phyloP scores from a whole-genome alignment of 495 filamentous ascomycete species.

The Penicillium manginii region DNA sequence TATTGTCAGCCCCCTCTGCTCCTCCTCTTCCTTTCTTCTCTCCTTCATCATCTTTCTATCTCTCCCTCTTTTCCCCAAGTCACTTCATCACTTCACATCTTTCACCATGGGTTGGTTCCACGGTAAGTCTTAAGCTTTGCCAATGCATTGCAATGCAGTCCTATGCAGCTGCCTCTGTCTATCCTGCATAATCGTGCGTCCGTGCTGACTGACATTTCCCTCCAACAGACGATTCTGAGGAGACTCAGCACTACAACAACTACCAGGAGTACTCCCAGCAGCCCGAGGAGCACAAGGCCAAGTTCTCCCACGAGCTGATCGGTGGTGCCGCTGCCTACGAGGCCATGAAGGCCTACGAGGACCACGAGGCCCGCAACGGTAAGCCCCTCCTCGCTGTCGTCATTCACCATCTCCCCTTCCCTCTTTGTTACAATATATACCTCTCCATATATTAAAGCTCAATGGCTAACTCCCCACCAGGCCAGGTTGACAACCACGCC shows the following conservation, averaged over 20 bases:
- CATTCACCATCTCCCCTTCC: neutral
- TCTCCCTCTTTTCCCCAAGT: constrained; percentile 1
- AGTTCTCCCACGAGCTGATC: constrained; percentile 68
- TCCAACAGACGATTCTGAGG: constrained; percentile 27
- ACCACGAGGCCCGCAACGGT: constrained; percentile 67
- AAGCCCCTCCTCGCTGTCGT: constrained; percentile 5
- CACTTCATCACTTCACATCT: constrained; percentile 3
- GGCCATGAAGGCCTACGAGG: constrained; percentile 74
- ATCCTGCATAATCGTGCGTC: neutral
- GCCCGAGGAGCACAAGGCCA: constrained; percentile 50
- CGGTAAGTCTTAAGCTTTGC: constrained; percentile 6
- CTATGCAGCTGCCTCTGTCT: constrained; percentile 1
- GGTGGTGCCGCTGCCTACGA: constrained; percentile 74
- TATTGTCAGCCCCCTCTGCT: neutral
- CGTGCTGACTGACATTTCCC: constrained; percentile 7
- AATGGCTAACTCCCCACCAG: constrained; percentile 32
- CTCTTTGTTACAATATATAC: too few species aligned
- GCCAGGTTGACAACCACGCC: constrained; percentile 65
- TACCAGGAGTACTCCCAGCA: constrained; percentile 56
- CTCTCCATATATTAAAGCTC: too few species aligned
- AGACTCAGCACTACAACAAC: constrained; percentile 50
- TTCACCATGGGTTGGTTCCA: constrained; percentile 21
- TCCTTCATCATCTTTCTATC: constrained; percentile 2
- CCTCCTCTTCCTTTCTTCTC: neutral
- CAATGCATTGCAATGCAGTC: neutral